phyloP scores from a whole-genome alignment of 2,329 filamentous ascomycete species.

The Sarocladiaceae sp. region DNA sequence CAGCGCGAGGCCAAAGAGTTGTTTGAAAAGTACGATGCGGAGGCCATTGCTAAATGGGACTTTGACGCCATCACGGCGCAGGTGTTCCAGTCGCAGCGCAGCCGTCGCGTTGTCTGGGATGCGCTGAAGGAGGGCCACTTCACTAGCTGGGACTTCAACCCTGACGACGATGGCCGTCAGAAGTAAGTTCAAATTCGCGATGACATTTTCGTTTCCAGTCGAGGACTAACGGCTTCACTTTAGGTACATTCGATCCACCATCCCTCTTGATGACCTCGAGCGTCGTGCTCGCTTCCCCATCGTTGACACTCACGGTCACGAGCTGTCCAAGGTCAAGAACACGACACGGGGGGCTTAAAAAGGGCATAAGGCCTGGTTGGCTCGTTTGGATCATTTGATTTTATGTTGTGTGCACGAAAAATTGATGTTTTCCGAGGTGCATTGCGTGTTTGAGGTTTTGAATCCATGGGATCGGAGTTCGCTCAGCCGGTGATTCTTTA shows the following conservation, averaged over 20 bases:
- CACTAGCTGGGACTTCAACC: constrained; percentile 82
- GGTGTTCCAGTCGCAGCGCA: constrained; percentile 71
- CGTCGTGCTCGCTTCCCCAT: constrained; percentile 66
- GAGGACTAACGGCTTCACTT: constrained; percentile 23
- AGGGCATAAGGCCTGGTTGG: too few relatives aligned
- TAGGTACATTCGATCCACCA: constrained; percentile 82
- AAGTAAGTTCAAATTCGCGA: constrained; percentile 41
- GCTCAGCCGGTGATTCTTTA: constrained; percentile 6
- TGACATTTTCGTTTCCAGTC: constrained; percentile 9
- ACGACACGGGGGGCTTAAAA: constrained; percentile 22
- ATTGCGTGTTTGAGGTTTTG: not conserved
- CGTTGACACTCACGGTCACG: constrained; percentile 49
- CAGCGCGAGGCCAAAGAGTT: constrained; percentile 41
- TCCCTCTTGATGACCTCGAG: constrained; percentile 75
- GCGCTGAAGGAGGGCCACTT: constrained; percentile 71
- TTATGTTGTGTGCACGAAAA: too few relatives aligned
- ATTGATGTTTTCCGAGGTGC: too few relatives aligned
- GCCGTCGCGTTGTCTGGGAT: constrained; percentile 70
- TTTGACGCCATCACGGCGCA: constrained; percentile 69
- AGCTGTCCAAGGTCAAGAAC: constrained; percentile 34
- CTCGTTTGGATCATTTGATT: too few relatives aligned
- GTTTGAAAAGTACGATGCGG: constrained; percentile 62
- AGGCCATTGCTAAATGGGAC: constrained; percentile 74
- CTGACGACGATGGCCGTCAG: constrained; percentile 59
- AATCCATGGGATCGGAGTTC: constrained; percentile 7